These are phyloP conservation scores for Gentiana macrophylla DNA, from an alignment of 257 asterid species.

Conservation along the genomic window DNA sequence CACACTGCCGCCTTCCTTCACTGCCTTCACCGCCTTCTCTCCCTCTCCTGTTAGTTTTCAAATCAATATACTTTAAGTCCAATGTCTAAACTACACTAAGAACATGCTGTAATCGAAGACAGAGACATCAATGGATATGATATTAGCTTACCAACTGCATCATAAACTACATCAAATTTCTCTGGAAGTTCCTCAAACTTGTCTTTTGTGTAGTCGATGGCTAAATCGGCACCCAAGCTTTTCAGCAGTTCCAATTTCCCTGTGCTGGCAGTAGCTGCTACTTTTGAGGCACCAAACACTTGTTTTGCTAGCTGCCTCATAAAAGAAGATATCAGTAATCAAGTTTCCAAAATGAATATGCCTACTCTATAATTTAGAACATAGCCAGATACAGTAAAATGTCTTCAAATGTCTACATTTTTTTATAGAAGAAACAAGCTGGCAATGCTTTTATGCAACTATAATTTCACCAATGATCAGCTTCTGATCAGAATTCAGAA, in stretches of 20 bases:
- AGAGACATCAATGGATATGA: background rate
- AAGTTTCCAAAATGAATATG: background rate
- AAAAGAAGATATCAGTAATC: background rate
- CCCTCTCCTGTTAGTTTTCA: constrained; percentile 52
- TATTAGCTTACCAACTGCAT: constrained; percentile 64
- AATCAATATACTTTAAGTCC: background rate
- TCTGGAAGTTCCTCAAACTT: constrained; percentile 60
- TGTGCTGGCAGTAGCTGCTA: constrained; percentile 79
- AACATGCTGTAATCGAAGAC: background rate
- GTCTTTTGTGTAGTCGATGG: constrained; percentile 81
- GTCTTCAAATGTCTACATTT: too few relatives aligned
- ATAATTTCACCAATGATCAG: too few relatives aligned
- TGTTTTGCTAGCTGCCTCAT: constrained; percentile 66
- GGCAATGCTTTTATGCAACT: too few relatives aligned
- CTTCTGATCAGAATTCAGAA: too few relatives aligned
- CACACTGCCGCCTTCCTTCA: constrained; percentile 83
- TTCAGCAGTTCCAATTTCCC: constrained; percentile 50
- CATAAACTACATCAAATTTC: constrained; percentile 71
- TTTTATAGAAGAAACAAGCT: too few relatives aligned
- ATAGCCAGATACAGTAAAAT: too few relatives aligned
- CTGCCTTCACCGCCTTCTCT: constrained; percentile 67
- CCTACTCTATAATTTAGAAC: background rate
- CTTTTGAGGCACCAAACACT: constrained; percentile 80
- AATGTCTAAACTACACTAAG: background rate
- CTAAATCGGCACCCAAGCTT: constrained; percentile 76